Conservation (phyloP, 192 early-diverging fungal genomes). For the Jimgerdemannia flammicorona region DNA sequence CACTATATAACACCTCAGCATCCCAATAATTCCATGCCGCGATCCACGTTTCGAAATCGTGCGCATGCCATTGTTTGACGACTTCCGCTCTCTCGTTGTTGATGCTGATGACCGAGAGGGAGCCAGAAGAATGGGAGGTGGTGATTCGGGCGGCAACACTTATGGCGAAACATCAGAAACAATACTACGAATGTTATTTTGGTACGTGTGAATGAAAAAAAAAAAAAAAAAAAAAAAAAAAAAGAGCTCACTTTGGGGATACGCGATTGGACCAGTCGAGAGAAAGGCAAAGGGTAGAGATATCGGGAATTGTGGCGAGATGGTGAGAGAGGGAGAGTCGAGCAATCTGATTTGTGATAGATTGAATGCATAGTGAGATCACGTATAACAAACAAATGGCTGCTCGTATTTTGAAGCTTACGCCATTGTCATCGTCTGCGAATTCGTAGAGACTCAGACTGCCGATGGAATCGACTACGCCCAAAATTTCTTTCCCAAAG, state of each 20-base stretch:
- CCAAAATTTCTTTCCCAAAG: conserved; percentile 42
- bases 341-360: conserved; percentile 17
- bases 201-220: no score
- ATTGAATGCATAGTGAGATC: conserved; percentile 1
- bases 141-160: conserved; percentile 30
- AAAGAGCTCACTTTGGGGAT: conserved; percentile 8
- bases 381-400: no score
- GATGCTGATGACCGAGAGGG: conserved; percentile 48
- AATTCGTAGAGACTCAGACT: conserved; percentile 47
- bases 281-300: conserved; percentile 68
- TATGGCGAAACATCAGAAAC: background rate
- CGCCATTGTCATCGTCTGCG: conserved; percentile 3
- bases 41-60: conserved; percentile 94
- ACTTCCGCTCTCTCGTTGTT: conserved; percentile 28
- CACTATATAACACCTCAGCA: conserved; percentile 66
- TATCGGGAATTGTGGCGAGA: conserved; percentile 39
- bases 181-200: no score
- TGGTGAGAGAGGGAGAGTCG: conserved; percentile 17
- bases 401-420: background rate
- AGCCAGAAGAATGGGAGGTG: conserved; percentile 79
- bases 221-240: background rate
- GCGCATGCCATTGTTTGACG: conserved; percentile 66
- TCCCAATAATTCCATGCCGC: conserved; percentile 85
- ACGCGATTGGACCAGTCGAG: conserved; percentile 85
- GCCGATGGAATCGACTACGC: conserved; percentile 61